Percentiles rank a stretch among this genome's conserved stretches.
Conservation (phyloP, 345 rosid species). For the Excoecaria agallocha region DNA sequence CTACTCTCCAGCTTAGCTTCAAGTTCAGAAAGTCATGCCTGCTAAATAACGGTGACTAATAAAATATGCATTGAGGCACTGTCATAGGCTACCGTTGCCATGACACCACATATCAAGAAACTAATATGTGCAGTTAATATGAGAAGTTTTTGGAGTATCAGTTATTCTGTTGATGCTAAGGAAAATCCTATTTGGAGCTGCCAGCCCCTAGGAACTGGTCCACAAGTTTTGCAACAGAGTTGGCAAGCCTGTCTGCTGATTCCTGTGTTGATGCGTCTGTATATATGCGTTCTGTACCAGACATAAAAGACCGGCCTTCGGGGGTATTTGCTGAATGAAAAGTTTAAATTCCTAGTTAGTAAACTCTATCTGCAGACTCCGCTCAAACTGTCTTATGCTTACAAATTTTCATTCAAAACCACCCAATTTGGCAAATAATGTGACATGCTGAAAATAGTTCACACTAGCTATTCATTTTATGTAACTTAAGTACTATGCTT, state of each 20-base stretch:
- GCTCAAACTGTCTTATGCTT: not conserved
- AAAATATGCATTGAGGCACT: too few relatives aligned
- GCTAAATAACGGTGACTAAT: too few relatives aligned
- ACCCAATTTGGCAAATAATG: not conserved
- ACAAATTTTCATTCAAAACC: not conserved
- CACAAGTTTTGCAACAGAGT: slow-evolving; percentile 61
- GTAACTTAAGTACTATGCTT: not conserved
- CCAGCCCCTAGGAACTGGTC: slow-evolving; percentile 61
- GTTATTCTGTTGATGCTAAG: not conserved
- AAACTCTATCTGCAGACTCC: not conserved
- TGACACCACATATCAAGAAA: too few relatives aligned
- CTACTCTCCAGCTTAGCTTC: too few relatives aligned
- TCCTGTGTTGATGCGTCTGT: slow-evolving; percentile 89
- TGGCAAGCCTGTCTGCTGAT: slow-evolving; percentile 69
- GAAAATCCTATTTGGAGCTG: slow-evolving; percentile 8
- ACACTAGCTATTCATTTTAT: not conserved
- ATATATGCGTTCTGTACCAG: slow-evolving; percentile 92
- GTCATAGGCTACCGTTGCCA: too few relatives aligned
- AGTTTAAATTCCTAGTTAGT: not conserved
- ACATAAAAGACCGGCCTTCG: slow-evolving; percentile 75
- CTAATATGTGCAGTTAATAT: too few relatives aligned
- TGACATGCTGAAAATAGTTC: too few relatives aligned
- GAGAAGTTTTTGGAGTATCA: too few relatives aligned
- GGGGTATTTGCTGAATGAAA: slow-evolving; percentile 48
- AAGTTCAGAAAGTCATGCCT: too few relatives aligned